These are phyloP conservation scores for Diplodia mutila DNA, from an alignment of 2,329 filamentous ascomycete genomes.

Conservation along the genomic window DNA sequence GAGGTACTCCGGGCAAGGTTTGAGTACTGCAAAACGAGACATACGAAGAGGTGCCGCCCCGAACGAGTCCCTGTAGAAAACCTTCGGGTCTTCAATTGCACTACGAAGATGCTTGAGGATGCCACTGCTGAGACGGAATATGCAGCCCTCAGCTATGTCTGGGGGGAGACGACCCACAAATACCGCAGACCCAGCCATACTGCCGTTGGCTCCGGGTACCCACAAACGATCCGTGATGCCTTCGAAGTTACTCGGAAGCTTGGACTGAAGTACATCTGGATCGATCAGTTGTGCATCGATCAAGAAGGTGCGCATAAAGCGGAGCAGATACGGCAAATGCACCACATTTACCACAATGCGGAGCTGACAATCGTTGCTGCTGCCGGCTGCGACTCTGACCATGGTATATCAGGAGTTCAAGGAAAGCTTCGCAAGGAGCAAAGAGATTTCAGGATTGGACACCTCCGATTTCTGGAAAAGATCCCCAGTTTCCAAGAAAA, in stretches of 20 bases:
- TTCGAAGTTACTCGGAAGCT: neutral
- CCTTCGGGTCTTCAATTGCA: neutral
- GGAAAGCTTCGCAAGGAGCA: too few relatives aligned
- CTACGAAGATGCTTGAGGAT: neutral
- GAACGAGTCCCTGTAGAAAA: neutral
- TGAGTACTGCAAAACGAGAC: too few relatives aligned
- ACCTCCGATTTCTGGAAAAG: too few relatives aligned
- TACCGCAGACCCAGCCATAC: too few relatives aligned
- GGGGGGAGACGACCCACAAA: neutral
- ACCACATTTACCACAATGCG: neutral
- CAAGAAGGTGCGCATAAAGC: neutral
- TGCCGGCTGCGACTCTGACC: neutral
- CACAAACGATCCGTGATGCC: neutral
- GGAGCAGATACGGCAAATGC: neutral
- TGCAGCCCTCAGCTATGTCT: neutral
- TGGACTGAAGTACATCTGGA: neutral
- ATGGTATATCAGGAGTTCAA: neutral
- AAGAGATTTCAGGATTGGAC: neutral
- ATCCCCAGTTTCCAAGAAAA: too few relatives aligned
- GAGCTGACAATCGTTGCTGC: neutral
- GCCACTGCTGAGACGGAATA: neutral
- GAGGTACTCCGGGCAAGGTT: too few relatives aligned
- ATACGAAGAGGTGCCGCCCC: too few relatives aligned
- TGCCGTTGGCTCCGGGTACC: too few relatives aligned
- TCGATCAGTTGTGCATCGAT: neutral